Conservation (phyloP, 805 yeast species). For the Ogataea sp. region DNA sequence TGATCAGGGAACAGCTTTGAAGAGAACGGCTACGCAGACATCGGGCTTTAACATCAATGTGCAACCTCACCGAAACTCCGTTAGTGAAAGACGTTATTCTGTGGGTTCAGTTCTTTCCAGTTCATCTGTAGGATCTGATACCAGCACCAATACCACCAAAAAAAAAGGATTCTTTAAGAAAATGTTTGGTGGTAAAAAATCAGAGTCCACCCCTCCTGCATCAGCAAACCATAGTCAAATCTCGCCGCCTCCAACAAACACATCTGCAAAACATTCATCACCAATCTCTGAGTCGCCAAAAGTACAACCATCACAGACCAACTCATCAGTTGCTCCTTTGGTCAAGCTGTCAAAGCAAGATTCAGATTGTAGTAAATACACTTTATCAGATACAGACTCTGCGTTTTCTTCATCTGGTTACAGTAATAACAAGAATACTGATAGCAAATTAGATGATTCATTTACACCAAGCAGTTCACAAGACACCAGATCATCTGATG, state of each 20-base stretch:
- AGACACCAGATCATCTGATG: constrained; percentile 1
- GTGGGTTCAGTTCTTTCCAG: neutral
- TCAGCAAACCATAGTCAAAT: constrained; percentile 9
- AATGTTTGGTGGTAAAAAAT: constrained; percentile 17
- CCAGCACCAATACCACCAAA: constrained; percentile 1
- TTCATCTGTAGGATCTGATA: neutral
- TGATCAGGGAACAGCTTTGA: constrained; percentile 5
- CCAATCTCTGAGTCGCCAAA: neutral
- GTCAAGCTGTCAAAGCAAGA: neutral
- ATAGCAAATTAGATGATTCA: constrained; percentile 9
- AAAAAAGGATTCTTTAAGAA: constrained; percentile 19
- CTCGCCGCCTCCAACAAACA: neutral
- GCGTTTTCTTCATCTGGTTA: neutral
- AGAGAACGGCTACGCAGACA: constrained; percentile 22
- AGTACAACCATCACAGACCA: neutral
- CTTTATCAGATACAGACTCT: neutral
- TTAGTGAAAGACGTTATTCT: neutral
- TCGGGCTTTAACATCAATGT: constrained; percentile 7
- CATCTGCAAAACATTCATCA: neutral
- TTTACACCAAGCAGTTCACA: constrained; percentile 1
- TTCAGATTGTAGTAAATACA: neutral
- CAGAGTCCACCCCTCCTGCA: neutral
- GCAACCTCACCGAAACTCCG: neutral
- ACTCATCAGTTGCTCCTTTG: too few relatives aligned
- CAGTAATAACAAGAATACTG: neutral